Evolutionary conservation across 345 rosid genomes (phyloP).

Genomic region (Streptanthus diversifolius): DNA sequence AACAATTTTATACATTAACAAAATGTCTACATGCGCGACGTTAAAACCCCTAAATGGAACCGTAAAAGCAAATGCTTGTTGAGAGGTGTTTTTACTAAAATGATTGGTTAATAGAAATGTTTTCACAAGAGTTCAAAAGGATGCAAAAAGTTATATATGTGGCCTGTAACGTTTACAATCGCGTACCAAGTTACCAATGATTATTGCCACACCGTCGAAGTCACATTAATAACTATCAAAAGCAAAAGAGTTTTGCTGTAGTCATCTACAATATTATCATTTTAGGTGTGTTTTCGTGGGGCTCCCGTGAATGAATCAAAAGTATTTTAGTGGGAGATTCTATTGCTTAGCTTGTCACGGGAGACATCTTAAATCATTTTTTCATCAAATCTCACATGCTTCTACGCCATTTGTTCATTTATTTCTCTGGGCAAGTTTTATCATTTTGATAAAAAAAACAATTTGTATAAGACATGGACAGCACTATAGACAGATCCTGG

Average conservation of each 20-base stretch:
- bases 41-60: not conserved
- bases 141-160: not conserved
- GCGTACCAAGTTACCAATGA: not conserved
- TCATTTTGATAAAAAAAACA: not conserved
- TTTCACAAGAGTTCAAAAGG: not conserved
- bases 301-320: constrained; percentile 19
- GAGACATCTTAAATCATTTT: constrained; percentile 30
- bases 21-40: not conserved
- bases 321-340: constrained; percentile 26
- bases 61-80: not conserved
- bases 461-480: constrained; percentile 9
- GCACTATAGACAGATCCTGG: constrained; percentile 15
- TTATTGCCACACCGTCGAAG: not conserved
- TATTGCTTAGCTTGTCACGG: constrained; percentile 39
- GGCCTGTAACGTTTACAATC: not conserved
- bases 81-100: no score
- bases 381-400: constrained; percentile 32
- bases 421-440: not conserved
- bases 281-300: constrained; percentile 1
- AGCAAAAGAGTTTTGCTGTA: not conserved
- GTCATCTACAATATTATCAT: not conserved
- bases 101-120: not conserved
- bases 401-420: constrained; percentile 22
- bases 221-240: not conserved
- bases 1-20: not conserved